phyloP scores from a whole-genome alignment of 2,329 filamentous ascomycete genomes.

The Fusarium pseudograminearum region DNA sequence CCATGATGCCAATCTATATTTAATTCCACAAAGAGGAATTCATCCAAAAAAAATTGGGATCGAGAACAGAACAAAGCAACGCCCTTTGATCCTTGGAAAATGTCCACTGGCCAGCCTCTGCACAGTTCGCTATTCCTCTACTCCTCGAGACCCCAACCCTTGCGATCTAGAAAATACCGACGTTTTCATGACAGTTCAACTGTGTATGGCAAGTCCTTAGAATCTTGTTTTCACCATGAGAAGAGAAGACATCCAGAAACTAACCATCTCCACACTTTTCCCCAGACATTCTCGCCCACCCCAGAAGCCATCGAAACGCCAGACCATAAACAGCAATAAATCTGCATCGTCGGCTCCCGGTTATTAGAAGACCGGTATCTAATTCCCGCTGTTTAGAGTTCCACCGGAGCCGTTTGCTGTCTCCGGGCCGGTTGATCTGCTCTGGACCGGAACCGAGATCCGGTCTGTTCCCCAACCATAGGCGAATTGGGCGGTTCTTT shows the following conservation, averaged over 20 bases:
- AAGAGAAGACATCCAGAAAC: not conserved
- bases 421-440: constrained; percentile 2
- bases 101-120: not conserved
- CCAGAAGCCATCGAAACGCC: constrained; percentile 1
- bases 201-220: not conserved
- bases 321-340: constrained; percentile 30
- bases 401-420: constrained; percentile 9
- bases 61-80: not conserved
- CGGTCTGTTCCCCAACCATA: constrained; percentile 22
- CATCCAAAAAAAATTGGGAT: not conserved
- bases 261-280: constrained; percentile 30
- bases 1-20: not conserved
- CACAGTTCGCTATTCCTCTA: not conserved
- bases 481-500: constrained; percentile 10
- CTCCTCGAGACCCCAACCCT: not conserved
- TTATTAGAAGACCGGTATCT: constrained; percentile 37
- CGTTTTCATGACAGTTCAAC: constrained; percentile 1
- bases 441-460: constrained; percentile 38
- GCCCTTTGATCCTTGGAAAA: not conserved
- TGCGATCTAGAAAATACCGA: not conserved
- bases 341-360: constrained; percentile 38
- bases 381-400: constrained; percentile 13
- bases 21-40: not conserved
- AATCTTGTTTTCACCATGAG: constrained; percentile 17
- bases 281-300: constrained; percentile 17